Conservation (phyloP, 495 filamentous ascomycete species). For the Glarea lozoyensis region DNA sequence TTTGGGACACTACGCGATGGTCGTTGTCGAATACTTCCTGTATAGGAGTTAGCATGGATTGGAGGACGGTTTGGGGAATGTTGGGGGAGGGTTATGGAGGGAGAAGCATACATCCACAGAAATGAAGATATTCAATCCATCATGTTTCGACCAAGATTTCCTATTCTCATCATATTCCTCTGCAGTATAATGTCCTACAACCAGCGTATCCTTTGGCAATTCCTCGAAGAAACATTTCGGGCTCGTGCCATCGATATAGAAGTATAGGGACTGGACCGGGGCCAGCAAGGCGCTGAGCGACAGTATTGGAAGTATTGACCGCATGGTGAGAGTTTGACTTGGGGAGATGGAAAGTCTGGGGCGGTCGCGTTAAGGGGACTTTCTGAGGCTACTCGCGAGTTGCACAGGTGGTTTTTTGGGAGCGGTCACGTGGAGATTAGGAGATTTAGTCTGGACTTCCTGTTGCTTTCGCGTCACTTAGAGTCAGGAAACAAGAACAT, state of each 20-base stretch:
- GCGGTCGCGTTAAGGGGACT: conserved; percentile 7
- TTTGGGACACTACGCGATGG: conserved; percentile 87
- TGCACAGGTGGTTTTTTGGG: conserved; percentile 7
- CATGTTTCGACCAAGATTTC: conserved; percentile 57
- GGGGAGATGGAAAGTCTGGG: background rate
- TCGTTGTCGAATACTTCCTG: conserved; percentile 95
- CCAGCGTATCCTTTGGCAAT: conserved; percentile 92
- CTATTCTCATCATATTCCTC: conserved; percentile 65
- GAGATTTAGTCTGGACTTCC: background rate
- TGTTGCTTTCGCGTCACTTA: background rate
- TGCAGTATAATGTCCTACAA: conserved; percentile 84
- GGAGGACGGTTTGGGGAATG: background rate
- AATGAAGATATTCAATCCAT: conserved; percentile 72
- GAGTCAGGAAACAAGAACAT: conserved; percentile 1
- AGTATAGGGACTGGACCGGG: conserved; percentile 78
- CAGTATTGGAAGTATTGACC: conserved; percentile 39
- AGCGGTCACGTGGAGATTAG: conserved; percentile 10
- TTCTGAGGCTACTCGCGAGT: conserved; percentile 6
- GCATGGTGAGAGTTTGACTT: conserved; percentile 29
- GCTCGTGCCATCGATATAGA: conserved; percentile 80
- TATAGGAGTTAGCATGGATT: conserved; percentile 5
- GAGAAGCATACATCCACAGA: conserved; percentile 60
- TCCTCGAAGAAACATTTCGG: conserved; percentile 97
- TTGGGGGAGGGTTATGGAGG: conserved; percentile 2
- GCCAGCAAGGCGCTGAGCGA: conserved; percentile 37